Conservation (phyloP, 2,329 filamentous ascomycete genomes). For the Pseudogymnoascus sp. region DNA sequence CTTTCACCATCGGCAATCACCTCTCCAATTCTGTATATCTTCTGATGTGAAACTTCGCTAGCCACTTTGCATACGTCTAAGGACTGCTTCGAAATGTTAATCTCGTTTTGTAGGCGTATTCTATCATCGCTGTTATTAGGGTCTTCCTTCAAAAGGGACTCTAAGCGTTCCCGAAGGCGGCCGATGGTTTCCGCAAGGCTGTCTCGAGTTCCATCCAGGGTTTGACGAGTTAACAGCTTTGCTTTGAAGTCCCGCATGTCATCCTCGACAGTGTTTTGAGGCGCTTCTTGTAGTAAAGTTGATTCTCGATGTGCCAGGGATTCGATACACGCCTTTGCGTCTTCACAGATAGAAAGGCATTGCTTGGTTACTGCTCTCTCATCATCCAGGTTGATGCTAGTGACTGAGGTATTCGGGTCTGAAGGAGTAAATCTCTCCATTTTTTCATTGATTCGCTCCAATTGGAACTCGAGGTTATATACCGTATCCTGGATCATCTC, state of each 20-base stretch:
- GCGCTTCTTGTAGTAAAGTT: slow-evolving; percentile 17
- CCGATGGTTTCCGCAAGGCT: slow-evolving; percentile 28
- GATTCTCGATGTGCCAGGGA: slow-evolving; percentile 27
- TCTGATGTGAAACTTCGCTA: slow-evolving; percentile 27
- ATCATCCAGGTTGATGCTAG: slow-evolving; percentile 29
- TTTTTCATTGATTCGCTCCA: slow-evolving; percentile 33
- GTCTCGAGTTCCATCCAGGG: slow-evolving; percentile 28
- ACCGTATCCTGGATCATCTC: slow-evolving; percentile 33
- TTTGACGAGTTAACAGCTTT: slow-evolving; percentile 27
- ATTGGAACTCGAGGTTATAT: slow-evolving; percentile 30
- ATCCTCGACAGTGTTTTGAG: slow-evolving; percentile 3
- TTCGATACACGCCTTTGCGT: slow-evolving; percentile 31
- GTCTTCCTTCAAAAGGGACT: slow-evolving; percentile 21
- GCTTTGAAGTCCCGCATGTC: slow-evolving; percentile 24
- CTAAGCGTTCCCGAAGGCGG: slow-evolving; percentile 30
- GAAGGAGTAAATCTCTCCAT: slow-evolving; percentile 20
- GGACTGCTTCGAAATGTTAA: slow-evolving; percentile 31
- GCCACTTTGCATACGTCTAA: slow-evolving; percentile 34
- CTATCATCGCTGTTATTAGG: slow-evolving; percentile 22
- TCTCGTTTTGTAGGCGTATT: slow-evolving; percentile 29
- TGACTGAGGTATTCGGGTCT: slow-evolving; percentile 17
- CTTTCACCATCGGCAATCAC: not conserved
- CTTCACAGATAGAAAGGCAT: slow-evolving; percentile 35
- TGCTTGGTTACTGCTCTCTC: slow-evolving; percentile 32
- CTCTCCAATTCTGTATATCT: slow-evolving; percentile 22